Evolutionary conservation across 208 protist species (phyloP).

Genomic region (Perkinsela sp.): DNA sequence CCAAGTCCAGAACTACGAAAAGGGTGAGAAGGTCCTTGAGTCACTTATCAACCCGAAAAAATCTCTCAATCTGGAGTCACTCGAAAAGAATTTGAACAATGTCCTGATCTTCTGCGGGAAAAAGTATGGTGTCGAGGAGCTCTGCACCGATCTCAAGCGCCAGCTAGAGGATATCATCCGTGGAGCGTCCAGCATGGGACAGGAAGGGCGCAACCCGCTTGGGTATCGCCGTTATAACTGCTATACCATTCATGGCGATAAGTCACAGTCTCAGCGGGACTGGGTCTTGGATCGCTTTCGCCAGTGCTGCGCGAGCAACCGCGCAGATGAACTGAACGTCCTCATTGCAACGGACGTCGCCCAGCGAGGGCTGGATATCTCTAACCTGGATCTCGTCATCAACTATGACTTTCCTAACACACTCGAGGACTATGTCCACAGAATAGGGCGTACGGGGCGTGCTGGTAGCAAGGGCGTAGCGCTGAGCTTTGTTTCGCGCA

Average conservation of each 20-base stretch:
- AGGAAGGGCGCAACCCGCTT: not conserved
- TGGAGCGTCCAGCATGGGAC: not conserved
- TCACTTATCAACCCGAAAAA: slow-evolving; percentile 11
- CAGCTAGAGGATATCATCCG: slow-evolving; percentile 22
- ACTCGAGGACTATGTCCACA: slow-evolving; percentile 91
- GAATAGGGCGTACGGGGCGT: slow-evolving; percentile 75
- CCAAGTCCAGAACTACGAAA: slow-evolving; percentile 27
- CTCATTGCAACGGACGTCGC: slow-evolving; percentile 72
- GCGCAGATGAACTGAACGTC: slow-evolving; percentile 12
- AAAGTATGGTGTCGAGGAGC: slow-evolving; percentile 35
- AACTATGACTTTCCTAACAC: slow-evolving; percentile 95
- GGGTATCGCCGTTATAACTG: slow-evolving; percentile 17
- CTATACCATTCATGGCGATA: slow-evolving; percentile 62
- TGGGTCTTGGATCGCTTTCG: slow-evolving; percentile 60
- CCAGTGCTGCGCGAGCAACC: slow-evolving; percentile 2
- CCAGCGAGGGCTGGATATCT: slow-evolving; percentile 81
- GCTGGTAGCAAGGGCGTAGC: slow-evolving; percentile 48
- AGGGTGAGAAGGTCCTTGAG: slow-evolving; percentile 35
- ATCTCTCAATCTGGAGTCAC: not conserved
- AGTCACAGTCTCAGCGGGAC: slow-evolving; percentile 58
- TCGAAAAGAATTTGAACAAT: slow-evolving; percentile 23
- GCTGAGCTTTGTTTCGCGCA: slow-evolving; percentile 42
- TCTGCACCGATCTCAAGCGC: slow-evolving; percentile 25
- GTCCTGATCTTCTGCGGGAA: slow-evolving; percentile 67
- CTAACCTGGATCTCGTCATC: slow-evolving; percentile 89